Percentiles rank a stretch among this genome's conserved stretches.
Evolutionary conservation across 257 asterid genomes (phyloP).

Genomic region (Petunia axillaris): DNA sequence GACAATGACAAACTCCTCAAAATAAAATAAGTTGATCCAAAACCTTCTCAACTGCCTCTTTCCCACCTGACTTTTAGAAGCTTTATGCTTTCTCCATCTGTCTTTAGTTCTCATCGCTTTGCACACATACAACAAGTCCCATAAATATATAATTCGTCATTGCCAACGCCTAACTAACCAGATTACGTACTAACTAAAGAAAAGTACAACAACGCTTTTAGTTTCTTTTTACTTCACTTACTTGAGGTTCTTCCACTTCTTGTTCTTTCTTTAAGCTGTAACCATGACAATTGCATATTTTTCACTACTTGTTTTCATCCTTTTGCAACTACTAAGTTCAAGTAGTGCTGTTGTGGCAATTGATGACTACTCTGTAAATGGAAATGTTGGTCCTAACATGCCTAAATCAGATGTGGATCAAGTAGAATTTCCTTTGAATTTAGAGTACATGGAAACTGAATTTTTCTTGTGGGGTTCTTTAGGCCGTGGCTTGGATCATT

Average conservation of each 20-base stretch:
- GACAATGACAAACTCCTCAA: neutral
- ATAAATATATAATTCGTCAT: neutral
- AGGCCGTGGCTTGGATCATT: conserved; percentile 63
- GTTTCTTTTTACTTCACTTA: neutral
- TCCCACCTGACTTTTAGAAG: neutral
- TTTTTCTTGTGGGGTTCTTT: conserved; percentile 71
- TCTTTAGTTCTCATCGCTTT: neutral
- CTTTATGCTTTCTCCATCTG: neutral
- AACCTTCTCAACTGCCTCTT: conserved; percentile 8
- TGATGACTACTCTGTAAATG: neutral
- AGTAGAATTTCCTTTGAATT: conserved; percentile 70
- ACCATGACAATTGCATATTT: neutral
- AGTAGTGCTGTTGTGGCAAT: neutral
- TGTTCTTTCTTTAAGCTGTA: neutral
- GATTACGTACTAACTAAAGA: neutral
- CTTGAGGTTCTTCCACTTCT: no score
- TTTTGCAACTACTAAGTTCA: neutral
- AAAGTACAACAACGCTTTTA: neutral
- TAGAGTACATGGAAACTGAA: conserved; percentile 84
- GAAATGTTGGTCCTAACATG: neutral
- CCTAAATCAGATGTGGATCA: conserved; percentile 54
- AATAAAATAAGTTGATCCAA: neutral
- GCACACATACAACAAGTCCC: neutral
- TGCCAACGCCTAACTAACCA: neutral
- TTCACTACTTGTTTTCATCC: neutral